Base-by-base conservation (phyloP, 306 rosid genomes). In the Vicia faba region DNA sequence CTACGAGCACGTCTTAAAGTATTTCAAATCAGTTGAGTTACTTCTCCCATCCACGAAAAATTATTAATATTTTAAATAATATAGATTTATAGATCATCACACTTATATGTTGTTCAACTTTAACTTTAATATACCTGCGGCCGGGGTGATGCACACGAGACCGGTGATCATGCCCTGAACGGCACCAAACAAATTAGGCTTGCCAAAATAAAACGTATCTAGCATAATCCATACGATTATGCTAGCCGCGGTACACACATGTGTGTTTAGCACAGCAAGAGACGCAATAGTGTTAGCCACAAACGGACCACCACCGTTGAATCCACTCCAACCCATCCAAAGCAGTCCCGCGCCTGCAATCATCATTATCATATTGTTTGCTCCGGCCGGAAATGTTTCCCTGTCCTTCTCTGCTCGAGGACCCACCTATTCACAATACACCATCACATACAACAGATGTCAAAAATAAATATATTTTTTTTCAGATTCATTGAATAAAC, bases 321-420 rank as follows among this genome's bases (percentile, higher is more conserved):
- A 84, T 5, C 88, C 88, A 11, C 63, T 75, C 84, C 88, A 84
- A 4, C 88, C 88, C 86, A 84, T 84, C 88, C 88, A 84, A 16
- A 84, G 51, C 69, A 84, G 71, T 28, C 88, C 86, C 5, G 82
- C 86, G 46, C 82, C 88, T 7, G 84, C 84, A 9, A 84, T 61
- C 72, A 59, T 49, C 71, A 81, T 9, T 7, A 84, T 58, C 69
- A 81, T 66, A 72, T 81, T 81, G 80, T 81, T 84, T 50, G 84
- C 64, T 7, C 53, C 82, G 36, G 78, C 70, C 1, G 66, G 16
- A 41, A 53, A 61, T 16, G 10, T 14, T 48, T 40, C 79, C 48
- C 61, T 68, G 1, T 76, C 84, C 29, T 14, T 44, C 2, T 72
- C 75, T 1, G 57, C 14, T 62, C 84, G 46, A 13, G 81, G 84